phyloP scores from a whole-genome alignment of 768 basidiomycete genomes.

The Hygrophorus russula region DNA sequence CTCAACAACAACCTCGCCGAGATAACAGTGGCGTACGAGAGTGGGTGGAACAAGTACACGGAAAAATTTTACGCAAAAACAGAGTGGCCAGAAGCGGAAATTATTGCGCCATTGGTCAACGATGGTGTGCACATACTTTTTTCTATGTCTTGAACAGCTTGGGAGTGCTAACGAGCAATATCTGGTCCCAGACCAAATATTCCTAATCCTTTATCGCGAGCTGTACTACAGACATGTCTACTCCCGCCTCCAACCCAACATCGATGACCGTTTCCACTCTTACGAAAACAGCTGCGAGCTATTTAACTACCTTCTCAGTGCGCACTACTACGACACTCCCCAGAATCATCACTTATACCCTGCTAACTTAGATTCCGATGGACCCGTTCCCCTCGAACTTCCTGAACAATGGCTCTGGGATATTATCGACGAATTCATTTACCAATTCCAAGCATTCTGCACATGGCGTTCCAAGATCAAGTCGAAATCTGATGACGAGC shows the following conservation, averaged over 20 bases:
- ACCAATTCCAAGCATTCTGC: slow-evolving; percentile 95
- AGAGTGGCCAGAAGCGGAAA: slow-evolving; percentile 97
- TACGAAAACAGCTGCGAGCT: slow-evolving; percentile 97
- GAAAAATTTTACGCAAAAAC: slow-evolving; percentile 91
- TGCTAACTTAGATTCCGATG: slow-evolving; percentile 65
- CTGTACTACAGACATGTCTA: slow-evolving; percentile 94
- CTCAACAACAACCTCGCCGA: slow-evolving; percentile 83
- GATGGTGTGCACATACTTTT: slow-evolving; percentile 47
- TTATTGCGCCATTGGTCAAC: slow-evolving; percentile 88
- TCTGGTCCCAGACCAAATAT: slow-evolving; percentile 63
- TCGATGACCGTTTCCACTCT: slow-evolving; percentile 96
- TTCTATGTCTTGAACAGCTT: background rate
- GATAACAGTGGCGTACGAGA: slow-evolving; percentile 91
- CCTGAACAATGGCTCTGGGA: slow-evolving; percentile 99
- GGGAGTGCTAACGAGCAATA: background rate
- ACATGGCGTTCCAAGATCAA: slow-evolving; percentile 83
- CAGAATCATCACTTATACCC: background rate
- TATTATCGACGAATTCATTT: slow-evolving; percentile 95
- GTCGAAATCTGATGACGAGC: slow-evolving; percentile 83
- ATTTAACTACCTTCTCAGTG: slow-evolving; percentile 95
- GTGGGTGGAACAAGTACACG: slow-evolving; percentile 93
- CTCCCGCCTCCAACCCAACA: slow-evolving; percentile 87
- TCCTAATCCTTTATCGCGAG: slow-evolving; percentile 94
- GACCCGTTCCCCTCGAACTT: slow-evolving; percentile 84
- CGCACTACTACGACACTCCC: slow-evolving; percentile 16